Base-by-base conservation (phyloP, 2,329 filamentous ascomycete genomes). In the Diaporthe aspalathi region DNA sequence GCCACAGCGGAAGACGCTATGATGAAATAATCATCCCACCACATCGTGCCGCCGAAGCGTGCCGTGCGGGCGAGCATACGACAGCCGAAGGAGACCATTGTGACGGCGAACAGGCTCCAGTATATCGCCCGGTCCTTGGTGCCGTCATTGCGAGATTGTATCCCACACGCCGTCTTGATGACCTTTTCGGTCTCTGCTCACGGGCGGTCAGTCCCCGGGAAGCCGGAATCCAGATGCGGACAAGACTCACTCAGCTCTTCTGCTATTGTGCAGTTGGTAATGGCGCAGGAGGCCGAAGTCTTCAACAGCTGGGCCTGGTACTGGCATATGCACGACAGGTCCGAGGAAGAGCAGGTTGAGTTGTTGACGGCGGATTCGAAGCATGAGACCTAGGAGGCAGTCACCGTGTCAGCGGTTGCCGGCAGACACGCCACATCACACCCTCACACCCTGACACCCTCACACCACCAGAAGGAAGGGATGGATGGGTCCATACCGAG, bases 21-120 rank as follows among this genome's bases (percentile, higher is more conserved):
- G 24, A 77, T 76, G n/a, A 74, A 74, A 70, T 71, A 76, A 43
- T 77, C 76, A 60, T 77, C 76, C 60, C 69, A 75, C 68, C 76
- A 75, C 16, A 76, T 68, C 5, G 73, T 72, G 2, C 73, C 73
- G 54, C 73, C 72, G 27, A 74, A 74, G 17, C 49, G 68, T 12
- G 49, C 56, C 1, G 73, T 70, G 5, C 74, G 74, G n/a, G 74
- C 73, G 5, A 74, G 35, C 29, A 75, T 63, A 11, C 74, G 74
- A 5, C 74, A 70, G 4, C 52, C 67, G 22, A 75, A 70, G 50
- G 72, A 74, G 40, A 71, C 14, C 43, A 74, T 52, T 7, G 73
- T 74, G 17, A 74, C 27, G 14, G 8, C 53, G 70, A 73, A 74
- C 3, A 75, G 72, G 3, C 70, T 72, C 74, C 74, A 75, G 7